phyloP scores from a whole-genome alignment of 768 basidiomycete genomes.

The Suillus decipiens region DNA sequence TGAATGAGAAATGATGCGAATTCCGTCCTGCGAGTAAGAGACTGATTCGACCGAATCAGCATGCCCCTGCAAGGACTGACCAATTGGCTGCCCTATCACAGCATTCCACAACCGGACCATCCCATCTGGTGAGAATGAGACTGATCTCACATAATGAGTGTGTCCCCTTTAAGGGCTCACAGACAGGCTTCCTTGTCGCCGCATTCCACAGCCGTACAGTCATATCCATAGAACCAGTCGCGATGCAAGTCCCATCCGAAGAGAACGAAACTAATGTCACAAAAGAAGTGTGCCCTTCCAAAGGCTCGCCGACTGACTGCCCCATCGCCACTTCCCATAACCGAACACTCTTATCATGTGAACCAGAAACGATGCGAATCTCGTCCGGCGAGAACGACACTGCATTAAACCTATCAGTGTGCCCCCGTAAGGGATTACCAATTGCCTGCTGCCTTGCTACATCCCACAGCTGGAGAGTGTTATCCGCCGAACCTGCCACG shows the following conservation, averaged over 20 bases:
- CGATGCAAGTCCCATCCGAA: neutral
- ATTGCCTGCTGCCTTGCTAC: neutral
- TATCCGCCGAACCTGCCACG: neutral
- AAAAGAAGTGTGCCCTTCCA: neutral
- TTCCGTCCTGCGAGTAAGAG: no score
- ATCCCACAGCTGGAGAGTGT: neutral
- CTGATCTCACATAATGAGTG: neutral
- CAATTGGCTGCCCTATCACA: no score
- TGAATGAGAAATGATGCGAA: no score
- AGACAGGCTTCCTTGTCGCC: neutral
- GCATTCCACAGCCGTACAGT: neutral
- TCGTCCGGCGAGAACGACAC: neutral
- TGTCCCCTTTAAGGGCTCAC: neutral
- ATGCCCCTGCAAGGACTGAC: no score
- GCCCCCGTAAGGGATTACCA: neutral
- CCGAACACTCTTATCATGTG: neutral
- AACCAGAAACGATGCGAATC: neutral
- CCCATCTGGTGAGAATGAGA: no score
- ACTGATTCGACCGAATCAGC: no score
- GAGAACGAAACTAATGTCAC: neutral
- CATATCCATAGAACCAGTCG: rapidly evolving
- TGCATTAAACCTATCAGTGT: rapidly evolving
- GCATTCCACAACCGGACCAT: no score
- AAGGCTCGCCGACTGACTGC: neutral
- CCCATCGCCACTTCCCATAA: neutral